Percentiles rank a stretch among this genome's conserved stretches.
Evolutionary conservation across 2,329 filamentous ascomycete species (phyloP).

Genomic region (Raffaelea albimanens): DNA sequence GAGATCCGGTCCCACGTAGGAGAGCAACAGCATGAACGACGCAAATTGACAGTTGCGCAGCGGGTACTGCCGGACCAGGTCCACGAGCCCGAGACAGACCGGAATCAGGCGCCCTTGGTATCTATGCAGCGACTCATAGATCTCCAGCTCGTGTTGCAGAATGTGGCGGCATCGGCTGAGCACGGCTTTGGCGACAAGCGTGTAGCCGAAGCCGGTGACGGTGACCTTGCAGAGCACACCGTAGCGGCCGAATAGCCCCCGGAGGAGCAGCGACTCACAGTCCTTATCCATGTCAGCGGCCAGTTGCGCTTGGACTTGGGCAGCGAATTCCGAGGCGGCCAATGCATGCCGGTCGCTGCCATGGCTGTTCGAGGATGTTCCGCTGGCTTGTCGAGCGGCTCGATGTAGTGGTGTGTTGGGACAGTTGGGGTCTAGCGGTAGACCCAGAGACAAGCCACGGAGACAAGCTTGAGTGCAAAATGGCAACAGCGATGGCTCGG

Average conservation of each 20-base stretch:
- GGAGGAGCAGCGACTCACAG: not conserved
- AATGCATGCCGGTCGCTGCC: not conserved
- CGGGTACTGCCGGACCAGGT: no score
- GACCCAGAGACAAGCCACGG: not conserved
- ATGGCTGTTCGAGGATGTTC: not conserved
- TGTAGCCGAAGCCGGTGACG: slow-evolving; percentile 8
- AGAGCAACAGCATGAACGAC: no score
- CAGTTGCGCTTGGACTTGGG: not conserved
- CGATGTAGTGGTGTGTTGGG: not conserved
- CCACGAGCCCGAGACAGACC: no score
- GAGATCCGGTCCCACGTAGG: no score
- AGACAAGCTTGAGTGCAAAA: not conserved
- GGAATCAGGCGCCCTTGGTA: no score
- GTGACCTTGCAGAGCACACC: slow-evolving; percentile 10
- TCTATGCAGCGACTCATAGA: not conserved
- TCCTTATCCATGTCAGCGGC: not conserved
- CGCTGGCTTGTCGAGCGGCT: not conserved
- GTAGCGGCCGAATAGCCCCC: slow-evolving; percentile 3
- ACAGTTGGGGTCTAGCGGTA: not conserved
- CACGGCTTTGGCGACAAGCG: slow-evolving; percentile 10
- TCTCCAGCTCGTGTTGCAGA: not conserved
- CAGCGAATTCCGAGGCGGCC: not conserved
- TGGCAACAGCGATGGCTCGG: not conserved
- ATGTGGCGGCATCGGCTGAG: no score
- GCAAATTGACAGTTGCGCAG: no score